phyloP scores from a whole-genome alignment of 768 basidiomycete genomes.

The Tubosaeta sp. region DNA sequence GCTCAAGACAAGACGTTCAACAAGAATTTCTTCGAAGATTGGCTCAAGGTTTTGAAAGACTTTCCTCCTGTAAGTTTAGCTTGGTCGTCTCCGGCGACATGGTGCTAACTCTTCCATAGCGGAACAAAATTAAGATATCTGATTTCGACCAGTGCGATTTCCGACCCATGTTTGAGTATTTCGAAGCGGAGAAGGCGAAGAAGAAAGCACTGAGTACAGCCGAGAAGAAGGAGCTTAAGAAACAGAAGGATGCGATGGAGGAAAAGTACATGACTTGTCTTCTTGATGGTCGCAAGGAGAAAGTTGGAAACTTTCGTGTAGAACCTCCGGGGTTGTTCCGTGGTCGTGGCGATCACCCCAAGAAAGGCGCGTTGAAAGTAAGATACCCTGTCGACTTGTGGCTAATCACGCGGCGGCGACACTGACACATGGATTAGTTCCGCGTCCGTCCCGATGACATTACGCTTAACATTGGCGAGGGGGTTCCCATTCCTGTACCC shows the following conservation, averaged over 20 bases:
- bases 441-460: constrained; percentile 95
- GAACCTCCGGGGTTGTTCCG: constrained; percentile 99
- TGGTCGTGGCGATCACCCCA: constrained; percentile 97
- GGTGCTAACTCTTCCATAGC: constrained; percentile 36
- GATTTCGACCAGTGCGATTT: constrained; percentile 87
- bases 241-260: constrained; percentile 78
- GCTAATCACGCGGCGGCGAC: not conserved
- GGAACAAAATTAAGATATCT: constrained; percentile 68
- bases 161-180: constrained; percentile 88
- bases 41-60: constrained; percentile 68
- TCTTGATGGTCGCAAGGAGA: constrained; percentile 97
- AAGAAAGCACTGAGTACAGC: constrained; percentile 81
- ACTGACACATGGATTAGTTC: constrained; percentile 41
- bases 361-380: constrained; percentile 94
- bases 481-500: constrained; percentile 71
- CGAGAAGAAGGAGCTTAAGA: constrained; percentile 91
- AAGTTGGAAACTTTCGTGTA: constrained; percentile 95
- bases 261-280: constrained; percentile 79
- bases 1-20: constrained; percentile 85
- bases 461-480: constrained; percentile 87
- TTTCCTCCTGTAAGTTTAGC: constrained; percentile 71
- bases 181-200: constrained; percentile 88
- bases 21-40: constrained; percentile 95
- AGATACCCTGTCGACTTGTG: constrained; percentile 12
- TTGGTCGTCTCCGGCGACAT: constrained; percentile 4